These are phyloP conservation scores for Diospyros lotus DNA, from an alignment of 148 eudicot species.

Conservation along the genomic window DNA sequence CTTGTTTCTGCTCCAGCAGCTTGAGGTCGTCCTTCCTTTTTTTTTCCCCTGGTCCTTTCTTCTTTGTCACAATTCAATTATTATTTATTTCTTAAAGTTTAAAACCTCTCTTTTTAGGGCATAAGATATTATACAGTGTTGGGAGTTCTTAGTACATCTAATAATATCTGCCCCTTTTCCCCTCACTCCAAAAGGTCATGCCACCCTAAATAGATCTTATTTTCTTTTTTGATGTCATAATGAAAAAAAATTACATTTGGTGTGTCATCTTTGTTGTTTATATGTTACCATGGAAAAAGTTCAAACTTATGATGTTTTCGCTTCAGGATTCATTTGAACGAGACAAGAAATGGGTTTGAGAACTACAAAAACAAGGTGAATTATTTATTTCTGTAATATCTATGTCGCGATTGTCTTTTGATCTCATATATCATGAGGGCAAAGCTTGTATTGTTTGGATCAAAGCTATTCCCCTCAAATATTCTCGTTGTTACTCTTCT, in stretches of 20 bases:
- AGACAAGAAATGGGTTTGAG: slow-evolving; percentile 65
- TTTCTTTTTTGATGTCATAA: no score
- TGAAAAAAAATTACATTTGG: no score
- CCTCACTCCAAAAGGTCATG: no score
- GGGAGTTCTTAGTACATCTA: no score
- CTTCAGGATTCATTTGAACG: slow-evolving; percentile 58
- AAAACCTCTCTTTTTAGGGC: neutral
- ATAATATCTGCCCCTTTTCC: no score
- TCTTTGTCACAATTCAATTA: neutral
- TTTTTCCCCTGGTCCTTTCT: neutral
- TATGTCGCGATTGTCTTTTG: neutral
- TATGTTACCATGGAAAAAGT: no score
- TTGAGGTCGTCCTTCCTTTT: neutral
- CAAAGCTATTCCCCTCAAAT: no score
- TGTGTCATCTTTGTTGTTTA: neutral
- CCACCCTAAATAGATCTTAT: no score
- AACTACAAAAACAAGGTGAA: slow-evolving; percentile 69
- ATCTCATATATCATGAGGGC: no score
- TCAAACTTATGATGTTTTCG: slow-evolving; percentile 13
- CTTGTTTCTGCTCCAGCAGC: neutral
- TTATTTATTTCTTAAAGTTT: neutral
- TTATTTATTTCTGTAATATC: neutral
- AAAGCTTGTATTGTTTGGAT: no score
- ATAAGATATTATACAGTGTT: no score
- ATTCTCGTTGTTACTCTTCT: no score